Conservation (phyloP, 202 grass and related monocot species). For the Hordeum pubiflorum region DNA sequence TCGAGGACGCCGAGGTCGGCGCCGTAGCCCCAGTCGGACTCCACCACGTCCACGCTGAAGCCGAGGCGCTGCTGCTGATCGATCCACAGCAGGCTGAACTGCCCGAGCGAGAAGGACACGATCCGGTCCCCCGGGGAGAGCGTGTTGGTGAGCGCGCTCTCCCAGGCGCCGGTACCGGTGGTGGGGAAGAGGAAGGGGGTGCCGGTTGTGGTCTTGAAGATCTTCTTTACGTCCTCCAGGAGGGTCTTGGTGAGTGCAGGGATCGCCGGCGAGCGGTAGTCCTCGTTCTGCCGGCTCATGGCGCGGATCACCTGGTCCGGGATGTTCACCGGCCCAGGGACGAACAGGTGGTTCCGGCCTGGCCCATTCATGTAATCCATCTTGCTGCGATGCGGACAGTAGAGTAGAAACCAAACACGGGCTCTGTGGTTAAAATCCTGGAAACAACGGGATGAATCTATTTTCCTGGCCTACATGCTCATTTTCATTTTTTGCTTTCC, state of each 20-base stretch:
- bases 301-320: constrained; percentile 78
- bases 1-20: constrained; percentile 64
- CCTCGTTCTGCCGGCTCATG: constrained; percentile 93
- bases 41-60: constrained; percentile 77
- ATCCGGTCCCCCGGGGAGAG: constrained; percentile 73
- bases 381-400: background rate
- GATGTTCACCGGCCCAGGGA: constrained; percentile 88
- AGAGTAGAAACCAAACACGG: background rate
- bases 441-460: background rate
- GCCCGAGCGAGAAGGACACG: constrained; percentile 78
- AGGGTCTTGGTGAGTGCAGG: constrained; percentile 69
- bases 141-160: constrained; percentile 97
- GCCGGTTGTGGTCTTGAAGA: constrained; percentile 88
- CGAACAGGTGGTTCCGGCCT: constrained; percentile 81
- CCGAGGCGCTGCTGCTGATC: constrained; percentile 90
- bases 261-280: constrained; percentile 86
- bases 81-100: constrained; percentile 94
- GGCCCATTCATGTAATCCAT: constrained; percentile 89
- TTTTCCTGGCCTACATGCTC: background rate
- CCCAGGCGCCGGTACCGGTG: constrained; percentile 93
- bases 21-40: constrained; percentile 76
- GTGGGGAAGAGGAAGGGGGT: constrained; percentile 84
- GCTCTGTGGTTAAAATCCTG: background rate
- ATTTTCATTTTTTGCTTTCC: background rate
- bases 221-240: constrained; percentile 86